These are phyloP conservation scores for Cercospora zeae-maydis DNA, from an alignment of 2,329 filamentous ascomycete genomes.

Conservation along the genomic window DNA sequence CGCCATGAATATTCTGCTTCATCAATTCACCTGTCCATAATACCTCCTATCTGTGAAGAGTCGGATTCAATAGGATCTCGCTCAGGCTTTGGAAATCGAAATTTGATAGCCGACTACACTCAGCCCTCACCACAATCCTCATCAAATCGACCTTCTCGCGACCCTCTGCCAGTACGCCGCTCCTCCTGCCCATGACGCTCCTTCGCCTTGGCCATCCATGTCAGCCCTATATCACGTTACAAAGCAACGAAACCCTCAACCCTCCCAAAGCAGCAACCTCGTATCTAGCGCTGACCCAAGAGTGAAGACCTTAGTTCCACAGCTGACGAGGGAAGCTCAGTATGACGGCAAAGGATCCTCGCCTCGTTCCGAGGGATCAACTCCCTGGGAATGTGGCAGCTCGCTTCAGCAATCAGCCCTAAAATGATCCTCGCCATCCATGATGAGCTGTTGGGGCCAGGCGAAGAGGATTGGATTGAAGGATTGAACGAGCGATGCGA, in stretches of 20 bases:
- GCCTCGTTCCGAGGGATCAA: background rate
- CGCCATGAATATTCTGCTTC: too few species aligned
- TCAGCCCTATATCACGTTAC: background rate
- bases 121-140: background rate
- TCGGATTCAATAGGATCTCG: too few species aligned
- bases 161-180: background rate
- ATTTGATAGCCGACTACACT: background rate
- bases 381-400: background rate
- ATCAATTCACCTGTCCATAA: too few species aligned
- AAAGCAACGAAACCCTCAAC: background rate
- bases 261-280: background rate
- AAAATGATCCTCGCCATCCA: background rate
- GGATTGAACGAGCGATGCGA: background rate
- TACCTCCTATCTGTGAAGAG: too few species aligned
- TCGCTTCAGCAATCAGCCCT: background rate
- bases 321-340: background rate
- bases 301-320: background rate
- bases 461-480: background rate
- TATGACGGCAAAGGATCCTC: background rate
- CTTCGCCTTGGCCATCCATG: background rate
- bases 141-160: background rate
- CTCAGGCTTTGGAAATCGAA: too few species aligned
- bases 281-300: background rate
- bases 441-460: background rate
- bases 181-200: background rate